Percentiles rank a stretch among this genome's conserved stretches.
Evolutionary conservation across 805 yeast genomes (phyloP).

Genomic region (Teunomyces barrocoloradensis): DNA sequence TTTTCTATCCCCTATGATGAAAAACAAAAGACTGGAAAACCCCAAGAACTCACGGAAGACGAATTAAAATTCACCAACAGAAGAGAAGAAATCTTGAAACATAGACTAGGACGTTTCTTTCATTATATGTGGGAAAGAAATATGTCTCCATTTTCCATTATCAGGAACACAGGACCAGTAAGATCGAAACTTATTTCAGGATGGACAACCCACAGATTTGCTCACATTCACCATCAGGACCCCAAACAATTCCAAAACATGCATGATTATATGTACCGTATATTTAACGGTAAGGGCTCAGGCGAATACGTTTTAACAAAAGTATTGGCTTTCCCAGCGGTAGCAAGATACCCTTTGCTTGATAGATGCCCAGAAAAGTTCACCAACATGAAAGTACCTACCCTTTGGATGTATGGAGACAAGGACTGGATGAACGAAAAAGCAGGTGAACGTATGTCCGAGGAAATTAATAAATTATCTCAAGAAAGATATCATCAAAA

Average conservation of each 20-base stretch:
- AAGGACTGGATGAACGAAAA: slow-evolving; percentile 68
- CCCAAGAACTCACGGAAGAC: slow-evolving; percentile 1
- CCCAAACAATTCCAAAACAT: slow-evolving; percentile 37
- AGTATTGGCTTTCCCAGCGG: slow-evolving; percentile 57
- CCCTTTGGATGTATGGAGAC: slow-evolving; percentile 66
- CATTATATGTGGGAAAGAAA: slow-evolving; percentile 51
- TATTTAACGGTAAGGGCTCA: slow-evolving; percentile 54
- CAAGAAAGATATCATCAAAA: slow-evolving; percentile 26
- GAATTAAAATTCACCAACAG: slow-evolving; percentile 8
- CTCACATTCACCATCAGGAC: slow-evolving; percentile 38
- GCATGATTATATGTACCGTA: slow-evolving; percentile 54
- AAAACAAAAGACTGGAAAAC: slow-evolving; percentile 21
- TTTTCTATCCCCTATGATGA: slow-evolving; percentile 19
- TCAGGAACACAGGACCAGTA: slow-evolving; percentile 52
- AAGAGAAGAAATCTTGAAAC: slow-evolving; percentile 9
- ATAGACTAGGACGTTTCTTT: slow-evolving; percentile 22
- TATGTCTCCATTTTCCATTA: slow-evolving; percentile 52
- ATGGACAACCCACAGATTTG: slow-evolving; percentile 52
- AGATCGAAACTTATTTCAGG: slow-evolving; percentile 48
- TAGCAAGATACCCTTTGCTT: slow-evolving; percentile 53
- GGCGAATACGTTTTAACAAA: slow-evolving; percentile 67
- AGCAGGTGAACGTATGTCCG: slow-evolving; percentile 45
- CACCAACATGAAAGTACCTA: slow-evolving; percentile 43
- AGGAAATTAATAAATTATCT: slow-evolving; percentile 21
- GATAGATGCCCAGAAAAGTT: slow-evolving; percentile 46